Evolutionary conservation across 2,329 filamentous ascomycete genomes (phyloP).

Genomic region (Colletotrichum liaoningense): DNA sequence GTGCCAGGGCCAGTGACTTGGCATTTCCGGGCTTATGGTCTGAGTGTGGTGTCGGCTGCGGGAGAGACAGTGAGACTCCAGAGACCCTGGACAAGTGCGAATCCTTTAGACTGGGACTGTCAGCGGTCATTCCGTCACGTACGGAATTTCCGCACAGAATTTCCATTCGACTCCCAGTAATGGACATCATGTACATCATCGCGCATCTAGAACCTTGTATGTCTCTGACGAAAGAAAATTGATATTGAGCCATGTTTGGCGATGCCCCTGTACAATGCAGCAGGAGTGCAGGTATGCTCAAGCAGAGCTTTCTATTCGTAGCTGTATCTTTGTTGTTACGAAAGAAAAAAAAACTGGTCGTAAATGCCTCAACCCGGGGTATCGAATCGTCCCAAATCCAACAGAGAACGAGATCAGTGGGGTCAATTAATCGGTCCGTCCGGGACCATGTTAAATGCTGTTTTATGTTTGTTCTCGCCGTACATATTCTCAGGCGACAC

Average conservation of each 20-base stretch:
- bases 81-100: not conserved
- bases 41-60: conserved; percentile 12
- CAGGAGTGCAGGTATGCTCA: not conserved
- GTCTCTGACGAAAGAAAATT: not conserved
- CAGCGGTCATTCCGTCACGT: conserved; percentile 6
- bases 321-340: not conserved
- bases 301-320: not conserved
- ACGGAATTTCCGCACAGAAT: not conserved
- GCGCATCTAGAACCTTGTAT: not conserved
- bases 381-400: conserved; percentile 20
- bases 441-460: conserved; percentile 2
- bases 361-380: conserved; percentile 16
- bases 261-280: not conserved
- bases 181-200: not conserved
- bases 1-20: conserved; percentile 7
- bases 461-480: conserved; percentile 34
- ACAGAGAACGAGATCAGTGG: conserved; percentile 6
- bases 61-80: conserved; percentile 4
- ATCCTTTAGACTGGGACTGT: conserved; percentile 10
- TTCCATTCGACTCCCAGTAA: not conserved
- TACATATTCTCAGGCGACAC: conserved; percentile 40
- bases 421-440: conserved; percentile 28
- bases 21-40: conserved; percentile 28
- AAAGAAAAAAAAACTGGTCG: not conserved
- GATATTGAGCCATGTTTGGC: not conserved